Evolutionary conservation across 2,329 filamentous ascomycete species (phyloP).

Genomic region (Xylariaceae sp.): DNA sequence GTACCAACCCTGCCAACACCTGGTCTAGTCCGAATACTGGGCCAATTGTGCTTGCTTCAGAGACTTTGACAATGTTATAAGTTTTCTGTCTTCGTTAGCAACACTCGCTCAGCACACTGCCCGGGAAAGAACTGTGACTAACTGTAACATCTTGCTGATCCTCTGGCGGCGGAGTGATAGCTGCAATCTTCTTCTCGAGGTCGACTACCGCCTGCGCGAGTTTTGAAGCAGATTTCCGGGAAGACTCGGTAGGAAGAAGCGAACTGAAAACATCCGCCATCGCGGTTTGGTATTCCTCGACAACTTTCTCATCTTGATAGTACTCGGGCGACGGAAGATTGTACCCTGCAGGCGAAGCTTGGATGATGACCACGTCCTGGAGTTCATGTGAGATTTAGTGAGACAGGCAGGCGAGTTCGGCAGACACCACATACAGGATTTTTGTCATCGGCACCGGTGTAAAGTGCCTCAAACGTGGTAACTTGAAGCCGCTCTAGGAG

Average conservation of each 20-base stretch:
- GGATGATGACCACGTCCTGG: constrained; percentile 31
- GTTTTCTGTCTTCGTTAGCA: constrained; percentile 41
- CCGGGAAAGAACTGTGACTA: constrained; percentile 11
- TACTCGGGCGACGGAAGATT: constrained; percentile 59
- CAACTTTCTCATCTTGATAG: constrained; percentile 49
- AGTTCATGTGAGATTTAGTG: not conserved
- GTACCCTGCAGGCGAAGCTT: constrained; percentile 41
- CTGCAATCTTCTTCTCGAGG: constrained; percentile 57
- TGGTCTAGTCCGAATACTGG: constrained; percentile 51
- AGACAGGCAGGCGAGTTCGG: not conserved
- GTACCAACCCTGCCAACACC: constrained; percentile 48
- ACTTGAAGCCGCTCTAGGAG: constrained; percentile 43
- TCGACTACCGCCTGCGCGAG: constrained; percentile 42
- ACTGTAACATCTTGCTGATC: constrained; percentile 56
- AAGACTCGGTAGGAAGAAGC: constrained; percentile 25
- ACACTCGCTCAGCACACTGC: not conserved
- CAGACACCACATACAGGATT: constrained; percentile 35
- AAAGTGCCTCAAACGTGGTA: constrained; percentile 32
- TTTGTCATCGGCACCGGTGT: constrained; percentile 39
- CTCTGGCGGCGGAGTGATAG: constrained; percentile 51
- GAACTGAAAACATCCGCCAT: constrained; percentile 36
- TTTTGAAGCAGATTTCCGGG: constrained; percentile 21
- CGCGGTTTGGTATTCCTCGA: constrained; percentile 45
- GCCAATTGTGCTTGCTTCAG: constrained; percentile 48
- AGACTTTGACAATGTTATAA: constrained; percentile 58